Conservation (phyloP, 805 yeast species). For the Nakazawaea wyomingensis region DNA sequence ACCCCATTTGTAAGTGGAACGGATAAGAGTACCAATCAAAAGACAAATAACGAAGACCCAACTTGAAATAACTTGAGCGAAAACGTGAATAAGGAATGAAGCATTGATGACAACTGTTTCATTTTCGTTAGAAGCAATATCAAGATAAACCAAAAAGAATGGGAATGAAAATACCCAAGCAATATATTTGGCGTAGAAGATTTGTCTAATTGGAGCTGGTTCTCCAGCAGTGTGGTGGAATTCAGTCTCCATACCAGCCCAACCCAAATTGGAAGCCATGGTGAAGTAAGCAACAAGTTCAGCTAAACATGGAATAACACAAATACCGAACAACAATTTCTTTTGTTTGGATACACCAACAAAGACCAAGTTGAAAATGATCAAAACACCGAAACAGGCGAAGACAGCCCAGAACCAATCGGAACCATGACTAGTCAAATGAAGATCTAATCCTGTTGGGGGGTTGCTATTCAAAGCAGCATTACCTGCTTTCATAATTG, state of each 20-base stretch:
- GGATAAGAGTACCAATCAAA: constrained; percentile 31
- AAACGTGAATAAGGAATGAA: background rate
- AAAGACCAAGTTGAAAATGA: background rate
- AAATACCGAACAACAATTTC: constrained; percentile 25
- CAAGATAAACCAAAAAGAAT: constrained; percentile 26
- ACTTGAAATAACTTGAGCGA: constrained; percentile 21
- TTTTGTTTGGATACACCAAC: background rate
- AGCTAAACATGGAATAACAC: constrained; percentile 26
- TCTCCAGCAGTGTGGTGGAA: constrained; percentile 27
- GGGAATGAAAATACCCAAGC: constrained; percentile 46
- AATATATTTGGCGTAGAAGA: constrained; percentile 38
- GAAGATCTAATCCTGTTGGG: constrained; percentile 21
- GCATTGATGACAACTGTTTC: background rate
- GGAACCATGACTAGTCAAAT: constrained; percentile 34
- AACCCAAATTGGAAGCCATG: constrained; percentile 43
- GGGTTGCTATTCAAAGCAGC: constrained; percentile 28
- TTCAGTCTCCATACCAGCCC: constrained; percentile 33
- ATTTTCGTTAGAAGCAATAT: constrained; percentile 17
- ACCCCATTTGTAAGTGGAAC: constrained; percentile 36
- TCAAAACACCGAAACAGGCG: constrained; percentile 25
- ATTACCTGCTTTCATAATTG: constrained; percentile 19
- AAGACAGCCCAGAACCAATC: constrained; percentile 40
- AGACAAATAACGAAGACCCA: constrained; percentile 31
- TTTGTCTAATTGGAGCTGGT: constrained; percentile 31
- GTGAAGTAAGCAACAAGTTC: constrained; percentile 35